Conservation (phyloP, 345 rosid species). For the Eucalyptus sp. region DNA sequence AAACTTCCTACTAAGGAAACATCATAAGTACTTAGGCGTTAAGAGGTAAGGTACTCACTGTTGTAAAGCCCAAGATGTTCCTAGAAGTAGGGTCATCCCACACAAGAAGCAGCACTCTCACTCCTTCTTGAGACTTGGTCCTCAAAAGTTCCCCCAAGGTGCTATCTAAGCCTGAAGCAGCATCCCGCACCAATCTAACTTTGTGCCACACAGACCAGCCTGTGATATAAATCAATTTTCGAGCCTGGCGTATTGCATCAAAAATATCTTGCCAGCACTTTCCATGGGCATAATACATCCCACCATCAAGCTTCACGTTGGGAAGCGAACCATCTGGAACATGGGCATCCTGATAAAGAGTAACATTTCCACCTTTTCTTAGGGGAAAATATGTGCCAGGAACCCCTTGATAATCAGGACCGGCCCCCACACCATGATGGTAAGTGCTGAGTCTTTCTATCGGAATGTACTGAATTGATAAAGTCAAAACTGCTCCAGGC, state of each 20-base stretch:
- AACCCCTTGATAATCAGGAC: slow-evolving; percentile 77
- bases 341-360: slow-evolving; percentile 94
- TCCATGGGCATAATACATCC: slow-evolving; percentile 63
- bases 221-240: slow-evolving; percentile 71
- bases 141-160: slow-evolving; percentile 76
- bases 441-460: slow-evolving; percentile 54
- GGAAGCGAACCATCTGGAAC: slow-evolving; percentile 85
- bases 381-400: slow-evolving; percentile 94
- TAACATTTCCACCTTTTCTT: slow-evolving; percentile 69
- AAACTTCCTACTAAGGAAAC: not conserved
- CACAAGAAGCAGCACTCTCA: slow-evolving; percentile 84
- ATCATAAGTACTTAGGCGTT: not conserved
- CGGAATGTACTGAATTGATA: slow-evolving; percentile 74
- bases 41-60: slow-evolving; percentile 32
- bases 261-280: slow-evolving; percentile 89
- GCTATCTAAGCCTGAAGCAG: slow-evolving; percentile 24
- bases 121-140: slow-evolving; percentile 91
- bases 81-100: slow-evolving; percentile 99
- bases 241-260: slow-evolving; percentile 74
- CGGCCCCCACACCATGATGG: slow-evolving; percentile 76
- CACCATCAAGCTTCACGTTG: slow-evolving; percentile 38
- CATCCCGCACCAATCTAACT: slow-evolving; percentile 61
- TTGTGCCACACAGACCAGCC: slow-evolving; percentile 98
- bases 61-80: slow-evolving; percentile 73
- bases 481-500: slow-evolving; percentile 56